Evolutionary conservation across 2,329 filamentous ascomycete genomes (phyloP).

Genomic region (Fusarium tupiense): DNA sequence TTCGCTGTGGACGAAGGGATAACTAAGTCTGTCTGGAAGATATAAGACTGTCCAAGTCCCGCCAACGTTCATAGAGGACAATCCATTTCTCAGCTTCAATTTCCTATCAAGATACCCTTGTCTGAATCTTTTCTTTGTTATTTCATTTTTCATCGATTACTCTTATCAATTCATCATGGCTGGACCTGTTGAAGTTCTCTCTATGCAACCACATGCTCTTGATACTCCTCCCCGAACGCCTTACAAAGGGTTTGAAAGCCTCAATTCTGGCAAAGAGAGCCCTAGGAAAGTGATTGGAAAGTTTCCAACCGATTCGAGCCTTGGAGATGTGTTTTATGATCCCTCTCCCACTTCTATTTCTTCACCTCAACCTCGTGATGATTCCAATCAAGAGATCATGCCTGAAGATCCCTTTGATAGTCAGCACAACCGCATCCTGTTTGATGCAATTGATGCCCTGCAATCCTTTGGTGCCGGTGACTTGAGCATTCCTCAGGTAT

Average conservation of each 20-base stretch:
- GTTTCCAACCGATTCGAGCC: constrained; percentile 19
- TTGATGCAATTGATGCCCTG: constrained; percentile 51
- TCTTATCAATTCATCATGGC: constrained; percentile 20
- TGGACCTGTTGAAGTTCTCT: constrained; percentile 14
- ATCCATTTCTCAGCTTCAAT: not conserved
- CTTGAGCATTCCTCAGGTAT: constrained; percentile 50
- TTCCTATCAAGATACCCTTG: not conserved
- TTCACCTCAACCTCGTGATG: not conserved
- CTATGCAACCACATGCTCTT: not conserved
- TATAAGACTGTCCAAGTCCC: constrained; percentile 3
- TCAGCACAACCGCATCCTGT: constrained; percentile 47
- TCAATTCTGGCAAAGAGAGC: not conserved
- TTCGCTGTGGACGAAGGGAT: not conserved
- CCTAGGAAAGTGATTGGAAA: not conserved
- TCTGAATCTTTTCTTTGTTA: not conserved
- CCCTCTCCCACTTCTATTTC: not conserved
- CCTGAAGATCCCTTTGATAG: constrained; percentile 49
- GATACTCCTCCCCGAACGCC: constrained; percentile 10
- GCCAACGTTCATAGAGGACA: not conserved
- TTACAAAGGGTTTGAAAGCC: not conserved
- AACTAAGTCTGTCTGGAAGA: not conserved
- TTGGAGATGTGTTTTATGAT: constrained; percentile 17
- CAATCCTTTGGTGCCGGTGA: constrained; percentile 46
- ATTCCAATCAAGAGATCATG: constrained; percentile 7
- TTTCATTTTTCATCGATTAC: not conserved